Evolutionary conservation across 768 basidiomycete genomes (phyloP), one percentile per base, ranked within the genome.

Genomic region (Dacryopinax spathularia): DNA sequence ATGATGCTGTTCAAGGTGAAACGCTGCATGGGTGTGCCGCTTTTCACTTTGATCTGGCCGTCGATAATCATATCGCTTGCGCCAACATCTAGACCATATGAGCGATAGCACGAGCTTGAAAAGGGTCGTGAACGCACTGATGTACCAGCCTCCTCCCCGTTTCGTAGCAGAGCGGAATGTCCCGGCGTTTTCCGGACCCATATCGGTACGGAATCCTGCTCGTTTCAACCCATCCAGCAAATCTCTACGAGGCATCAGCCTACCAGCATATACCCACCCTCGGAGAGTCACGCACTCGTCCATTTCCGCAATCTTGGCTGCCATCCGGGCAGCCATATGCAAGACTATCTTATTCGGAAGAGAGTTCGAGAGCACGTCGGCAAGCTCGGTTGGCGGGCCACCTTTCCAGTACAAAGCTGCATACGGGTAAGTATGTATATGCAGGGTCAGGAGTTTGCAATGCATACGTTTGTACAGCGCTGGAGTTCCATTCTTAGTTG

Each of bases 1-100:
- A 72, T 70, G 31, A 84, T 64, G 6, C 80, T 78, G n/a, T 63
- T 69, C 44, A 74, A 67, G 2, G 75, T 78, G 69, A 82, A 81
- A 22, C 69, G 69, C 62, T 76, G 70, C 62, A 86, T 80, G 41
- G 75, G 73, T 44, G 73, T 73, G 63, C 83, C 82, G 72, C 79
- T 84, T 74, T 87, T 87, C 63, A 88, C 72, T 71, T 85, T 86
- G 75, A 88, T 84, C 69, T 83, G 81, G 5, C 85, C 84, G 68
- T 86, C 82, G 59, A 80, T 79, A 68, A 87, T 81, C 66, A 82
- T 73, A 70, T 85, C 79, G 64, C 80, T 81, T 12, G 80, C 82
- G 29, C 84, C 84, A 20, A 80, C 79, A 66, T 84, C 83, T 83
- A 60, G 0, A 37, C n/a, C n/a, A n/a, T 64, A 62, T 13, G 12